A percentile compares a stretch with the other conserved stretches of the same genome.
Conservation (phyloP, 805 yeast genomes). For the Yarrowia sp. region DNA sequence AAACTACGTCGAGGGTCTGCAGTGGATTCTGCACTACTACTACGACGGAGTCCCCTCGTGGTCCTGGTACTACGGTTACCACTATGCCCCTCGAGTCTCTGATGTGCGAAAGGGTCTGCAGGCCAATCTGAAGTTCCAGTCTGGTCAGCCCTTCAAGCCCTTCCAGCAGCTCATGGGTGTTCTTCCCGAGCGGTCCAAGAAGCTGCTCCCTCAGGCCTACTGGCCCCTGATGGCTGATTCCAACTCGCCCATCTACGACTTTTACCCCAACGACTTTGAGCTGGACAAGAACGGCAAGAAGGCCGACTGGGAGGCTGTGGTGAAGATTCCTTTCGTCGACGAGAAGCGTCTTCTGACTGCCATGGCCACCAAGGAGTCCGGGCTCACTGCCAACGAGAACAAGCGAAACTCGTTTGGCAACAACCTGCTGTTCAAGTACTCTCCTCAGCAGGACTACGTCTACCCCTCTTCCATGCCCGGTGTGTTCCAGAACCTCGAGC, state of each 20-base stretch:
- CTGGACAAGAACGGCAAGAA: conserved; percentile 93
- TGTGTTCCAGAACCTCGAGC: conserved; percentile 76
- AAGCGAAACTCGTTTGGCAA: conserved; percentile 76
- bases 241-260: conserved; percentile 84
- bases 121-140: conserved; percentile 58
- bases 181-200: conserved; percentile 87
- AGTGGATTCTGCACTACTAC: conserved; percentile 94
- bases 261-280: conserved; percentile 87
- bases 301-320: conserved; percentile 98
- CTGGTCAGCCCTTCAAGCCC: conserved; percentile 84
- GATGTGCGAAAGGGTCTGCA: conserved; percentile 76
- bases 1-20: conserved; percentile 91
- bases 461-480: conserved; percentile 81
- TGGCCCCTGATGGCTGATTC: conserved; percentile 86
- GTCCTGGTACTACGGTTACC: conserved; percentile 92
- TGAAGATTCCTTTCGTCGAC: conserved; percentile 89
- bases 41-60: conserved; percentile 92
- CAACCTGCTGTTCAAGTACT: conserved; percentile 71
- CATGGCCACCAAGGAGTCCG: conserved; percentile 67
- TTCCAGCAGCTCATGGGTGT: conserved; percentile 98
- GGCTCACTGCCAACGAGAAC: conserved; percentile 72
- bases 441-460: conserved; percentile 73
- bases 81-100: conserved; percentile 93
- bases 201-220: conserved; percentile 76
- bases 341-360: conserved; percentile 75